phyloP scores from a whole-genome alignment of 148 eudicot genomes.

The Rhododendron mucronatum region DNA sequence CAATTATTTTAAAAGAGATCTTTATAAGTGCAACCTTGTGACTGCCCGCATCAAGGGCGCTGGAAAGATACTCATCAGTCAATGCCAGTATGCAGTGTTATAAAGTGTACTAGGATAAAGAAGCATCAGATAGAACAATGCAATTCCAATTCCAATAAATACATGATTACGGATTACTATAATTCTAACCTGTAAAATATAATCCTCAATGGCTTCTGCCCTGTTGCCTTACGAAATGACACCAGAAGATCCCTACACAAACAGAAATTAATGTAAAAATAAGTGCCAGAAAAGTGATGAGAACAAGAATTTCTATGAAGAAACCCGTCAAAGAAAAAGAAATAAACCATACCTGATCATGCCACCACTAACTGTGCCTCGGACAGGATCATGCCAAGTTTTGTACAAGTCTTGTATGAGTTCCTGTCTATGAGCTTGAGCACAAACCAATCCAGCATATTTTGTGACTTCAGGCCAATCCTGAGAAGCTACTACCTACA shows the following conservation, averaged over 20 bases:
- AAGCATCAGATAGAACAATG: not conserved
- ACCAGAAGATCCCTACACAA: conserved; percentile 61
- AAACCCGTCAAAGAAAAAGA: not conserved
- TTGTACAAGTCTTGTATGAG: conserved; percentile 74
- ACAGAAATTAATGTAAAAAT: not conserved
- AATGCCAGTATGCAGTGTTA: not conserved
- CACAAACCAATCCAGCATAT: conserved; percentile 68
- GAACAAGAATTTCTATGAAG: not conserved
- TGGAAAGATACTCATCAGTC: not conserved
- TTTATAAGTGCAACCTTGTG: not conserved
- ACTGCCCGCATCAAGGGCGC: not conserved
- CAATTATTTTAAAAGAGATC: conserved; percentile 11
- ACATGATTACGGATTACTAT: not conserved
- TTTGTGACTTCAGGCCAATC: conserved; percentile 89
- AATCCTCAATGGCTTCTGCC: conserved; percentile 66
- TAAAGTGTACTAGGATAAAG: not conserved
- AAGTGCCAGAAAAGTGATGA: not conserved
- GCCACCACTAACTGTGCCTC: conserved; percentile 70
- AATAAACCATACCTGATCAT: conserved; percentile 46
- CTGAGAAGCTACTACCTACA: conserved; percentile 77
- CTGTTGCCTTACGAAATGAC: conserved; percentile 66
- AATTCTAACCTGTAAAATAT: conserved; percentile 53
- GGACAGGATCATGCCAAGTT: conserved; percentile 75
- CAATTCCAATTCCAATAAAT: not conserved
- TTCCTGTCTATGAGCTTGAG: conserved; percentile 74